A percentile compares a stretch with the other conserved stretches of the same genome.
phyloP scores from a whole-genome alignment of 1,139 yeast species.

The Scheffersomyces parashehatae region DNA sequence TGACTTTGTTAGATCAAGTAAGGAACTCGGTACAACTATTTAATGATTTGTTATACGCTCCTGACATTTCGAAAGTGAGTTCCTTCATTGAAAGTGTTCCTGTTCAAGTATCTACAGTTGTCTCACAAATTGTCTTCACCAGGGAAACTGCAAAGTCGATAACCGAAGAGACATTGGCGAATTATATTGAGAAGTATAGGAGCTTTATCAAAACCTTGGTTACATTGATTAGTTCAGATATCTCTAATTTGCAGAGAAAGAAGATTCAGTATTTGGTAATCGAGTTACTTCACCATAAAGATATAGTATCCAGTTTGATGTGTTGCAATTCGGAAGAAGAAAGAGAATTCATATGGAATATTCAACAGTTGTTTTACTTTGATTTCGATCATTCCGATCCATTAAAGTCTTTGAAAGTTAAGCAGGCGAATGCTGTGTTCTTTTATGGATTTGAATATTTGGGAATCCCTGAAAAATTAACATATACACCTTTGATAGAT shows the following conservation, averaged over 20 bases:
- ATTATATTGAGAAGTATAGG: constrained; percentile 3
- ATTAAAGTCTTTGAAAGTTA: constrained; percentile 41
- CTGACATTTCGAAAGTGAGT: constrained; percentile 5
- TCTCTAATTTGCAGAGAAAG: constrained; percentile 35
- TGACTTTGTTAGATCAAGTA: constrained; percentile 43
- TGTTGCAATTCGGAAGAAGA: constrained; percentile 14
- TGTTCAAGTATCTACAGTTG: constrained; percentile 57
- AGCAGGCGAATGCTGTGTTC: constrained; percentile 54
- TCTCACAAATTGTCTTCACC: constrained; percentile 65
- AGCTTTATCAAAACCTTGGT: constrained; percentile 15
- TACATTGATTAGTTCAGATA: constrained; percentile 18
- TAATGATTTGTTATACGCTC: constrained; percentile 10
- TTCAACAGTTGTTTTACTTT: constrained; percentile 54
- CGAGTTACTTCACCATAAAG: constrained; percentile 65
- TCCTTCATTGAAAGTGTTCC: constrained; percentile 36
- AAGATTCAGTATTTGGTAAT: constrained; percentile 62
- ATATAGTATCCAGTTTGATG: constrained; percentile 32
- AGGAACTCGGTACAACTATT: constrained; percentile 9
- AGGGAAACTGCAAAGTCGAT: constrained; percentile 33
- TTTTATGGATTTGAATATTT: constrained; percentile 80
- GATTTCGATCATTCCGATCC: constrained; percentile 22
- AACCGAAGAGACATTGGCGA: constrained; percentile 1
- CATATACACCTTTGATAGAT: constrained; percentile 73
- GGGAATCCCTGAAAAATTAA: constrained; percentile 75
- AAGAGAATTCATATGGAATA: constrained; percentile 45